Conservation (phyloP, 768 basidiomycete genomes). For the Kondoa subrosea region DNA sequence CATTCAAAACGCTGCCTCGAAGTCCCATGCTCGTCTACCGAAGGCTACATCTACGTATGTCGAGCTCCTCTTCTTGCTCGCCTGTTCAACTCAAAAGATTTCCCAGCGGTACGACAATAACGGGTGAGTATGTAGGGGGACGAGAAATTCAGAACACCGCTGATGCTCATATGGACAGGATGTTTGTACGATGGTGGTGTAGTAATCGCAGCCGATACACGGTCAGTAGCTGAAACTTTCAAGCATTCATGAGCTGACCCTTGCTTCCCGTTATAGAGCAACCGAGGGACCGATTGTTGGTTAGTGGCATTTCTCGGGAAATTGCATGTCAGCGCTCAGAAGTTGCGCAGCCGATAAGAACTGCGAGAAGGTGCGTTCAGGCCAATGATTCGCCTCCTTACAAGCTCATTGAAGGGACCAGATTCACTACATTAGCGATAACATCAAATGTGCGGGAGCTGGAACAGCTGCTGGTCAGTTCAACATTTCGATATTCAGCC, state of each 20-base stretch:
- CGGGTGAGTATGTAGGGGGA: too few relatives aligned
- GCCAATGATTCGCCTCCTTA: too few relatives aligned
- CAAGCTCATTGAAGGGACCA: slow-evolving; percentile 35
- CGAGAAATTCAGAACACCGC: neutral
- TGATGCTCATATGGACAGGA: slow-evolving; percentile 40
- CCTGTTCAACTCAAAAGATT: too few relatives aligned
- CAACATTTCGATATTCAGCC: neutral
- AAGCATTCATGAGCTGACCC: neutral
- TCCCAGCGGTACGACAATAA: too few relatives aligned
- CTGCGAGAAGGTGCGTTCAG: slow-evolving; percentile 99
- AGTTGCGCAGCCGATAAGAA: slow-evolving; percentile 99
- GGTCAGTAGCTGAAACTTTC: slow-evolving; percentile 29
- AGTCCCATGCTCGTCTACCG: slow-evolving; percentile 19
- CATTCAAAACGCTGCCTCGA: slow-evolving; percentile 13
- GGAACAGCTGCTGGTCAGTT: slow-evolving; percentile 63
- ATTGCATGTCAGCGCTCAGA: too few relatives aligned
- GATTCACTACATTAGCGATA: slow-evolving; percentile 94
- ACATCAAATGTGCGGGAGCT: slow-evolving; percentile 92
- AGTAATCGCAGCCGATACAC: slow-evolving; percentile 85
- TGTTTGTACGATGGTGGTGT: slow-evolving; percentile 71
- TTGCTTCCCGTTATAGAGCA: slow-evolving; percentile 39
- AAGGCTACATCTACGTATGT: slow-evolving; percentile 35
- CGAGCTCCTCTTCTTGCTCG: neutral
- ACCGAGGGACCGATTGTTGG: slow-evolving; percentile 87
- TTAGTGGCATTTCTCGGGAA: too few relatives aligned